Evolutionary conservation across 2,329 filamentous ascomycete genomes (phyloP).

Genomic region (Aschersonia sp.): DNA sequence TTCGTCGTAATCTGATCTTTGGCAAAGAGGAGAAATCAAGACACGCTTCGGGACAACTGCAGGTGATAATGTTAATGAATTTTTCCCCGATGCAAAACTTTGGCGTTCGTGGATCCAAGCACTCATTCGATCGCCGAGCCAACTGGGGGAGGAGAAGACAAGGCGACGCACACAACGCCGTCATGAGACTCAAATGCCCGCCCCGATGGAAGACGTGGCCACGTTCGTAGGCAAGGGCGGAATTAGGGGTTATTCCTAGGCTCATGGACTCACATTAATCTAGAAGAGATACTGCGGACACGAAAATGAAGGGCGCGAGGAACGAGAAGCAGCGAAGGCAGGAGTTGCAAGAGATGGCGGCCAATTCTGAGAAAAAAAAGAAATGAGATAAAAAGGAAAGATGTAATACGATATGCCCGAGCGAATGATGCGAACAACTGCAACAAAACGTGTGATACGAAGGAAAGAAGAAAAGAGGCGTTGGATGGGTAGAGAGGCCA

Average conservation of each 20-base stretch:
- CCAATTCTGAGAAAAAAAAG: neutral
- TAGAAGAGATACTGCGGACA: constrained; percentile 9
- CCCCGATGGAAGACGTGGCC: neutral
- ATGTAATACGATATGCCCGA: neutral
- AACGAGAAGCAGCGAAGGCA: neutral
- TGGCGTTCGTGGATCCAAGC: too few relatives aligned
- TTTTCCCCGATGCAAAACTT: too few relatives aligned
- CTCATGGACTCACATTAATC: constrained; percentile 20
- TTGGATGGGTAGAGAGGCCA: constrained; percentile 1
- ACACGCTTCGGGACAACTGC: too few relatives aligned
- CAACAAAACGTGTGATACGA: neutral
- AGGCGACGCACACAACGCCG: too few relatives aligned
- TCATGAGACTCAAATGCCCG: neutral
- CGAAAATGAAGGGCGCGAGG: neutral
- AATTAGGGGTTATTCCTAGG: constrained; percentile 7
- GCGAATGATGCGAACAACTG: constrained; percentile 1
- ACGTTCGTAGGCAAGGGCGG: constrained; percentile 9
- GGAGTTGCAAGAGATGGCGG: neutral
- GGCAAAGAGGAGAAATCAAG: too few relatives aligned
- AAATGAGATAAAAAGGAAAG: neutral
- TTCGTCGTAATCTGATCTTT: too few relatives aligned
- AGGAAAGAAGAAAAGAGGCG: neutral
- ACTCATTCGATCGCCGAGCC: too few relatives aligned
- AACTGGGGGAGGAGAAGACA: too few relatives aligned
- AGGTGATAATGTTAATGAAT: too few relatives aligned